phyloP scores from a whole-genome alignment of 495 filamentous ascomycete species.

The Clavariopsis aquatica region DNA sequence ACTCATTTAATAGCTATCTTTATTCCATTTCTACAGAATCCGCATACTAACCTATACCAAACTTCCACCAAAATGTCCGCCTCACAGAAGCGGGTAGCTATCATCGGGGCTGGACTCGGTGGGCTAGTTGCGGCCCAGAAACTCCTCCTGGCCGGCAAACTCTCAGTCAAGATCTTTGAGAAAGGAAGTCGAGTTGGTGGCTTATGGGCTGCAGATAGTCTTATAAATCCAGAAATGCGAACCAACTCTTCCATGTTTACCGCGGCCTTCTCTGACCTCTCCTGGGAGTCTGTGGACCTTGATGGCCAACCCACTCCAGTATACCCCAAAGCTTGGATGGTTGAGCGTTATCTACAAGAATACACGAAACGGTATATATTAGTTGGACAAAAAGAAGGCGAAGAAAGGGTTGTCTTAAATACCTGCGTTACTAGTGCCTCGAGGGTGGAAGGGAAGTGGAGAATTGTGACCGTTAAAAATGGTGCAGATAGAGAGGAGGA shows the following conservation, averaged over 20 bases:
- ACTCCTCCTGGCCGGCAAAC: neutral
- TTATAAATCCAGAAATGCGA: slow-evolving; percentile 14
- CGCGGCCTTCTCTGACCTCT: slow-evolving; percentile 10
- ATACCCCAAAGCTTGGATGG: slow-evolving; percentile 7
- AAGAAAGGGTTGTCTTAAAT: neutral
- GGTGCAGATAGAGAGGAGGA: neutral
- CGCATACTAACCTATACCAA: neutral
- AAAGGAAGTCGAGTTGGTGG: neutral
- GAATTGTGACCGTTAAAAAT: neutral
- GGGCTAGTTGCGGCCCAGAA: slow-evolving; percentile 6
- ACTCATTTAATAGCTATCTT: neutral
- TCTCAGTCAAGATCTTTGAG: slow-evolving; percentile 12
- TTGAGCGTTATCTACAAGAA: neutral
- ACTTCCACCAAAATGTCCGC: neutral
- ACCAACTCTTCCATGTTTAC: slow-evolving; percentile 11
- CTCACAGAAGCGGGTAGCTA: slow-evolving; percentile 2
- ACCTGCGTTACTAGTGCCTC: neutral
- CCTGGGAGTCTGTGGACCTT: slow-evolving; percentile 15
- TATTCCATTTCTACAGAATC: neutral
- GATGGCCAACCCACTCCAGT: neutral
- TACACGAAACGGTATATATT: neutral
- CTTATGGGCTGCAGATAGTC: neutral
- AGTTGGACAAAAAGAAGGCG: neutral
- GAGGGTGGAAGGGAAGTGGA: neutral
- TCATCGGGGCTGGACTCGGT: slow-evolving; percentile 8